phyloP scores from a whole-genome alignment of 768 basidiomycete species.

The Macrolepiota dolichaula region DNA sequence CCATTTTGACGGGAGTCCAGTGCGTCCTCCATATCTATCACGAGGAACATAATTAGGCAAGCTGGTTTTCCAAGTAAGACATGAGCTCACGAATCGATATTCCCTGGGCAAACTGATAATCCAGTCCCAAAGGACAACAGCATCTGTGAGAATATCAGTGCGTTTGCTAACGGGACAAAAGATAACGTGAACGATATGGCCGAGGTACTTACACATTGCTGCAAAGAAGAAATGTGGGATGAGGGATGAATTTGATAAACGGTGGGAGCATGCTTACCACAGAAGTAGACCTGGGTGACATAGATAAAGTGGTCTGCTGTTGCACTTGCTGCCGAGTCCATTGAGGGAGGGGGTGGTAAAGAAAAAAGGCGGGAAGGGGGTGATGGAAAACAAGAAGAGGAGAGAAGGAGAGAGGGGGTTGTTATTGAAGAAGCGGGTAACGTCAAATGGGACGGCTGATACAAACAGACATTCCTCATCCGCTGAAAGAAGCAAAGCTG shows the following conservation, averaged over 20 bases:
- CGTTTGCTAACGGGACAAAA: constrained; percentile 26
- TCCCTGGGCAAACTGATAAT: constrained; percentile 73
- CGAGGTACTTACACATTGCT: constrained; percentile 66
- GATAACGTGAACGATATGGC: constrained; percentile 10
- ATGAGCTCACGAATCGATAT: constrained; percentile 62
- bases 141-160: constrained; percentile 45
- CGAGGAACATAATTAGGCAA: constrained; percentile 16
- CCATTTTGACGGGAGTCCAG: constrained; percentile 82
- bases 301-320: constrained; percentile 77
- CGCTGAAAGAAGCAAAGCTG: constrained; percentile 41
- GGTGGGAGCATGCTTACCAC: constrained; percentile 53
- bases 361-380: constrained; percentile 21
- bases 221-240: constrained; percentile 22
- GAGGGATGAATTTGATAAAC: constrained; percentile 21
- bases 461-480: constrained; percentile 42
- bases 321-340: constrained; percentile 31
- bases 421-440: constrained; percentile 24
- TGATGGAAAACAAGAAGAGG: constrained; percentile 37
- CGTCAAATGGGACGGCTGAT: constrained; percentile 24
- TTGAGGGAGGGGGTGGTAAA: constrained; percentile 19
- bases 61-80: constrained; percentile 17
- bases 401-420: constrained; percentile 21
- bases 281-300: constrained; percentile 81
- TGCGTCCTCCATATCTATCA: constrained; percentile 74
- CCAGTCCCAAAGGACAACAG: constrained; percentile 86